phyloP scores from a whole-genome alignment of 352 stramenopile species.

The Phytophthora citrophthora region DNA sequence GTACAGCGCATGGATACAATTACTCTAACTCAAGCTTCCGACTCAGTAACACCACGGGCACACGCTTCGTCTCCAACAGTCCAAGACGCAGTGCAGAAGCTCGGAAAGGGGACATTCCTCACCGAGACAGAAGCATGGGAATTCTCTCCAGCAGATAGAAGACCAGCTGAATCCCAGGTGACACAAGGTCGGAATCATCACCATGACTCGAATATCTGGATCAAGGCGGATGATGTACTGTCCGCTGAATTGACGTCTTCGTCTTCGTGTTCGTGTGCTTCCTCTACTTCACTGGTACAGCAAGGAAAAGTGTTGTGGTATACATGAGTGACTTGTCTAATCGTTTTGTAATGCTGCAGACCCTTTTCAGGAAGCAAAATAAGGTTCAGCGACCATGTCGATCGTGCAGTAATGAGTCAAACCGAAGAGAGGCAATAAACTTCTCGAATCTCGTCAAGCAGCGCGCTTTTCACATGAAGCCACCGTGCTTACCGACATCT shows the following conservation, averaged over 20 bases:
- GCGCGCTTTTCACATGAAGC: slow-evolving; percentile 65
- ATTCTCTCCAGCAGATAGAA: background rate
- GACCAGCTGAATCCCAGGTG: background rate
- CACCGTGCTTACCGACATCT: slow-evolving; percentile 27
- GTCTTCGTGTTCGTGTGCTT: slow-evolving; percentile 24
- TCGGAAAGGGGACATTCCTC: slow-evolving; percentile 14
- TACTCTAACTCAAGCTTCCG: slow-evolving; percentile 1
- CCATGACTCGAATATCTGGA: background rate
- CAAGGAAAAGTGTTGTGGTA: too few species aligned
- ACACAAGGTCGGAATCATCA: background rate
- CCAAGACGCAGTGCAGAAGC: slow-evolving; percentile 1
- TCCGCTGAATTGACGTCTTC: slow-evolving; percentile 5
- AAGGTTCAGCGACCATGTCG: slow-evolving; percentile 36
- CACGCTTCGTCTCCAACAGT: background rate
- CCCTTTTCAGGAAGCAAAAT: slow-evolving; percentile 22
- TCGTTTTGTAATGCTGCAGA: slow-evolving; percentile 8
- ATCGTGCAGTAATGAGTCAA: slow-evolving; percentile 5
- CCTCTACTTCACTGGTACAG: slow-evolving; percentile 28
- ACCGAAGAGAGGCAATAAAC: slow-evolving; percentile 13
- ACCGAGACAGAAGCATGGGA: slow-evolving; percentile 23
- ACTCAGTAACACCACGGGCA: background rate
- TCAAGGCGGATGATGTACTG: slow-evolving; percentile 16
- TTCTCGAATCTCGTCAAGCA: slow-evolving; percentile 65
- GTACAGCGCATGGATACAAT: slow-evolving; percentile 31
- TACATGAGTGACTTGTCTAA: background rate